Base-by-base conservation (phyloP, 1,284 basidiomycete genomes). In the Trametes pubescens region DNA sequence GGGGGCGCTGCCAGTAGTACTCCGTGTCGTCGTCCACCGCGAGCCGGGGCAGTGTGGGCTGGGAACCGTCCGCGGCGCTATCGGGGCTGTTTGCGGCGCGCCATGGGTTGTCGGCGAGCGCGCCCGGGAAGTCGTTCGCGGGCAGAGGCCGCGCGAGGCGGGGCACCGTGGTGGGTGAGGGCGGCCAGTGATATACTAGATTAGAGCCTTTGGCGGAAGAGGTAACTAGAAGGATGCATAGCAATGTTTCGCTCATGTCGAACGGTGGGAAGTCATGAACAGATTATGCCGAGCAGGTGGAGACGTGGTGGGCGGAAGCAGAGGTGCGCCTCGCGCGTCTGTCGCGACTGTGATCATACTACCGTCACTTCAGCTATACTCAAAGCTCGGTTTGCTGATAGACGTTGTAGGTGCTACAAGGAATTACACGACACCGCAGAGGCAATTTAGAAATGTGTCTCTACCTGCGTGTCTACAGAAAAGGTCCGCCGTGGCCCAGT, bases 181-280 rank as follows among this genome's bases (percentile, higher is more conserved):
- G 87, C 1, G 92, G 92, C 91, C 91, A 94, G 69, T 87, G 82
- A 71, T 86, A 93, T 46, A 91, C 87, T 1, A 93, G 78, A 68
- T 81, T 89, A 9, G 88, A 86, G 18, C 89, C 91, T 72, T 88
- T 90, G 4, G 90, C 88, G 8, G 92, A 93, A 8, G 87, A 87
- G 6, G 90, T 91, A 29, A 91, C 89, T 22, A 94, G 84, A 1
- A 93, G 76, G 65, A 94, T 82, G 8, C 89, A 86, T 37, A 92
- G 76, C n/a, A 93, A 79, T 2, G 88, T 89, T 74, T 91, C 89
- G 51, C 71, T 72, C 74, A 76, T 76, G 16, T 11, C 26, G 6
- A 21, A 4, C 13, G 9, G 24, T 29, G 1, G 4, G 14, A 48
- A 13, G 11, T 14, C 47, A 48, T 48, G n/a, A n/a, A n/a, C n/a